Base-by-base conservation (phyloP, 2,329 filamentous ascomycete species). In the Beauveria sp. region DNA sequence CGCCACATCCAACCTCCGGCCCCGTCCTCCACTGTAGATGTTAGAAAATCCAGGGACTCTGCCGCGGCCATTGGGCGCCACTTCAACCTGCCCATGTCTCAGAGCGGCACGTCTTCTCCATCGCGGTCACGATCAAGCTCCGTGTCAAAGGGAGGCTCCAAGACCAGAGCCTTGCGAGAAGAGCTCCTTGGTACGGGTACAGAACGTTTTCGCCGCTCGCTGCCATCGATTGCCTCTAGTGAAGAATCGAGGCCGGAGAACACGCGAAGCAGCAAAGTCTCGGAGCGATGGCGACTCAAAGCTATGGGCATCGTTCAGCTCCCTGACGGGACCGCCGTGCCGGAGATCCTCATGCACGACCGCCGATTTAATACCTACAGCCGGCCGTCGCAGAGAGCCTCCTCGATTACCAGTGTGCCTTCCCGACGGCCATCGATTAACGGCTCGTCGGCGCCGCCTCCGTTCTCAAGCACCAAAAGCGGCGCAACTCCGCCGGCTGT, bases 261-360 rank as follows among this genome's bases (percentile, higher is more conserved):
- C 7, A 61, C 66, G 3, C 67, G 66, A 43, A 68, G 71, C 3
- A 77, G 75, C 66, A 76, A 70, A 56, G 74, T 74, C 7, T 79
- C 77, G 7, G 75, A 77, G 58, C 72, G 76, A 45, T 81, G 79
- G 79, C 71, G 73, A 5, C 71, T 81, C 62, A 80, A 79, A 57
- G 77, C 78, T 48, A 79, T 80, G 77, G 79, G 77, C 10, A 75
- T 84, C 20, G 79, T 82, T 3, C 79, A 77, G 64, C 78, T 83
- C 76, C 76, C 79, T 5, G 77, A 84, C 64, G 77, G 82, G n/a
- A 77, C 79, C 53, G 81, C 80, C 64, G 66, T 83, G 3, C 82
- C 81, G 6, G 81, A 84, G 64, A 74, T 75, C 3, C 72, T 85
- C 46, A 80, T 79, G 14, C 67, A 76, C 42, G 77, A 81, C 28